These are phyloP conservation scores for Suhomyces bribrorum DNA, from an alignment of 1,139 yeast genomes.

Conservation along the genomic window DNA sequence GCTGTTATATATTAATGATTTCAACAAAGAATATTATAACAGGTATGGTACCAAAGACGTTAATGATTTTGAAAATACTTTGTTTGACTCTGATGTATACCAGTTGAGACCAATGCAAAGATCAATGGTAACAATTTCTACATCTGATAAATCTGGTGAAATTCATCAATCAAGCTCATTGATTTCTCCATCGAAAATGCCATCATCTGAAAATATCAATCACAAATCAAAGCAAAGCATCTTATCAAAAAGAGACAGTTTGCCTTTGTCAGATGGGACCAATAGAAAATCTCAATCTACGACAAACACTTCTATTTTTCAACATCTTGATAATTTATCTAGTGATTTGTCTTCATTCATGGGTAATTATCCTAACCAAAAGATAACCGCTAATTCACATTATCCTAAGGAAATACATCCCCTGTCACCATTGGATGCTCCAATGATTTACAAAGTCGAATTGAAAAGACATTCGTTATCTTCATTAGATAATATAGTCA, in stretches of 20 bases:
- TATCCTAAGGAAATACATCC: conserved; percentile 1
- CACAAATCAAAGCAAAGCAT: not conserved
- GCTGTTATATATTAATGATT: conserved; percentile 12
- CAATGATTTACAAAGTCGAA: not conserved
- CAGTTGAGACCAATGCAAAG: conserved; percentile 35
- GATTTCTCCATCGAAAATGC: conserved; percentile 4
- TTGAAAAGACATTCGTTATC: conserved; percentile 12
- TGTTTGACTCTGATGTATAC: conserved; percentile 25
- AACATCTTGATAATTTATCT: conserved; percentile 34
- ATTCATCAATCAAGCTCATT: conserved; percentile 4
- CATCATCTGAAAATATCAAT: not conserved
- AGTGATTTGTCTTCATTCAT: conserved; percentile 29
- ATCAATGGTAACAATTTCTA: conserved; percentile 30
- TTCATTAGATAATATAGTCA: conserved; percentile 9
- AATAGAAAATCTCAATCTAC: conserved; percentile 30
- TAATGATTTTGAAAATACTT: conserved; percentile 13
- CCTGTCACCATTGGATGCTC: conserved; percentile 3
- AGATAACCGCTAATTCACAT: not conserved
- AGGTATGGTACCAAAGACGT: conserved; percentile 17
- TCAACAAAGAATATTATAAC: conserved; percentile 23
- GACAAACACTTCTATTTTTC: conserved; percentile 29
- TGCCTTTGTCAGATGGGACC: conserved; percentile 10
- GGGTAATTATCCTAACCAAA: conserved; percentile 5
- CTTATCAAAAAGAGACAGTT: conserved; percentile 12
- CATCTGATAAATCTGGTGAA: conserved; percentile 6